phyloP scores from a whole-genome alignment of 163 green algal species.

The Prototheca wickerhamii region DNA sequence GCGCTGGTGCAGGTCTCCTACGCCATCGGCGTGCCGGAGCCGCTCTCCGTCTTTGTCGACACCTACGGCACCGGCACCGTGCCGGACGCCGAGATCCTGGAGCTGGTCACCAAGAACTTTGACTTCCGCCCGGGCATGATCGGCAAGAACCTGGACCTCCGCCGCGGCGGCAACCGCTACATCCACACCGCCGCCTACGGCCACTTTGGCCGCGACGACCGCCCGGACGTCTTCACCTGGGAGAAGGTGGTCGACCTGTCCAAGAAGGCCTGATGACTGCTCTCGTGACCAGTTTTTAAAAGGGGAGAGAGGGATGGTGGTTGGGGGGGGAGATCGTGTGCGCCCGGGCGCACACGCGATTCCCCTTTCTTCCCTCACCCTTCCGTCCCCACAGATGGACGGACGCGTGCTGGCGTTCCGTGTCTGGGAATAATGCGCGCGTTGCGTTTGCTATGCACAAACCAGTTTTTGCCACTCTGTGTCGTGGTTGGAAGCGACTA shows the following conservation, averaged over 20 bases:
- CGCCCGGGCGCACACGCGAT: too few species aligned
- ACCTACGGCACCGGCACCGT: conserved; percentile 90
- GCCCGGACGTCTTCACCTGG: conserved; percentile 93
- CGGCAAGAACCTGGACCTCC: conserved; percentile 86
- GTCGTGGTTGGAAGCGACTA: too few species aligned
- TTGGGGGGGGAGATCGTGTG: too few species aligned
- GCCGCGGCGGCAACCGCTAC: conserved; percentile 80
- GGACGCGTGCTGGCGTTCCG: too few species aligned
- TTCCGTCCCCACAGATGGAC: too few species aligned
- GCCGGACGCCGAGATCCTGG: conserved; percentile 87
- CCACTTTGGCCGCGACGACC: conserved; percentile 93
- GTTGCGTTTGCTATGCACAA: too few species aligned
- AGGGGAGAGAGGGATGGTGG: too few species aligned
- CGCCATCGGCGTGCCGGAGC: conserved; percentile 93
- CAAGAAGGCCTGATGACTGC: not conserved
- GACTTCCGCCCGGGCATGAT: conserved; percentile 96
- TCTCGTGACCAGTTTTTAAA: too few species aligned
- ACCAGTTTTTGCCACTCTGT: too few species aligned
- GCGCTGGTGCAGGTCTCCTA: conserved; percentile 92
- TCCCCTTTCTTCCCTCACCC: too few species aligned
- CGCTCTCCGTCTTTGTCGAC: conserved; percentile 95
- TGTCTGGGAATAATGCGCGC: too few species aligned
- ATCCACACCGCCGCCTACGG: conserved; percentile 97
- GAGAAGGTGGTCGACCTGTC: conserved; percentile 67
- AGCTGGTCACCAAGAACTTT: conserved; percentile 79